Conservation (phyloP, 371 early-diverging fungal genomes). For the Haplosporangium sp. region DNA sequence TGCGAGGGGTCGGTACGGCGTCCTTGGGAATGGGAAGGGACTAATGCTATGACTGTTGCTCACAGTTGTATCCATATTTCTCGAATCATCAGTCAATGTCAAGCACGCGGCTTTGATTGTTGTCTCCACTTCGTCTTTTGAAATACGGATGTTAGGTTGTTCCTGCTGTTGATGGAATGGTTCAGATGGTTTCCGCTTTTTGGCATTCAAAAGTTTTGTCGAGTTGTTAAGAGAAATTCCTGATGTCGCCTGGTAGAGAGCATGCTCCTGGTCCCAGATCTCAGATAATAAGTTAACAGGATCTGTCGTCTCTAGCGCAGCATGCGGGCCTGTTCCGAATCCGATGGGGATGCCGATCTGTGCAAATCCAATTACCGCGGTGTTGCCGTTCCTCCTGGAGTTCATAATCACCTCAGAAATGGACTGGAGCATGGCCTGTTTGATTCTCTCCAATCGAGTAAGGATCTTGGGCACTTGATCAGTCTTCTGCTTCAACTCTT, state of each 20-base stretch:
- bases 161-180: slow-evolving; percentile 55
- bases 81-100: slow-evolving; percentile 26
- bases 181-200: slow-evolving; percentile 50
- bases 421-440: slow-evolving; percentile 47
- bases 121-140: slow-evolving; percentile 36
- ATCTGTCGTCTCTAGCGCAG: slow-evolving; percentile 23
- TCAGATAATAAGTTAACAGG: slow-evolving; percentile 36
- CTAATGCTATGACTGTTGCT: background rate
- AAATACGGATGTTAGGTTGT: slow-evolving; percentile 43
- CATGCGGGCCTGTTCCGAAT: slow-evolving; percentile 17
- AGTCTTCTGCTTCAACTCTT: slow-evolving; percentile 46
- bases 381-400: slow-evolving; percentile 53
- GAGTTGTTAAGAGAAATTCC: slow-evolving; percentile 8
- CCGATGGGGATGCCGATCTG: slow-evolving; percentile 59
- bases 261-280: slow-evolving; percentile 44
- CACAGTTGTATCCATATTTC: background rate
- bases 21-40: slow-evolving; percentile 49
- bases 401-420: slow-evolving; percentile 40
- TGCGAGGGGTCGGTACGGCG: slow-evolving; percentile 39
- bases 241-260: slow-evolving; percentile 36
- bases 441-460: slow-evolving; percentile 37
- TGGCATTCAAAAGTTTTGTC: background rate
- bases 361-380: slow-evolving; percentile 57
- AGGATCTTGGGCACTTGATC: slow-evolving; percentile 42
- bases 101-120: slow-evolving; percentile 33